Evolutionary conservation across 1,284 basidiomycete species (phyloP).

Genomic region (Polyporus tsugae): DNA sequence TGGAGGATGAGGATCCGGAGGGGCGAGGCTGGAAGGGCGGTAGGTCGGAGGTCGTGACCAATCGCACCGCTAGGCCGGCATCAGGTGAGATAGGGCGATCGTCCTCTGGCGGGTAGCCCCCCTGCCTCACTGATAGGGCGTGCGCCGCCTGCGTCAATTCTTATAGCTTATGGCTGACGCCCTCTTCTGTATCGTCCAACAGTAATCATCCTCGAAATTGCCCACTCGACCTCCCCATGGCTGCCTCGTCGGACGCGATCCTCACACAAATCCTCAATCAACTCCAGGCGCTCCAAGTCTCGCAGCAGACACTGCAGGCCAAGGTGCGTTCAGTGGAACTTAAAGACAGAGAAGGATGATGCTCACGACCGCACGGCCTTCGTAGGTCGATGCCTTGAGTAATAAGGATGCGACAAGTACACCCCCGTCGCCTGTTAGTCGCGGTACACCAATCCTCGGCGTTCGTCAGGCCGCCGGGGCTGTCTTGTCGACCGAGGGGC

Average conservation of each 20-base stretch:
- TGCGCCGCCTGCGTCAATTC: conserved; percentile 23
- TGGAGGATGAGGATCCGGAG: background rate
- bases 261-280: conserved; percentile 76
- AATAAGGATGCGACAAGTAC: conserved; percentile 35
- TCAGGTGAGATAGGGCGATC: conserved; percentile 36
- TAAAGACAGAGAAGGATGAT: background rate
- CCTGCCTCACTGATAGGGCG: conserved; percentile 35
- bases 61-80: conserved; percentile 31
- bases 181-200: conserved; percentile 24
- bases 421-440: conserved; percentile 36
- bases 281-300: conserved; percentile 72
- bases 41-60: background rate
- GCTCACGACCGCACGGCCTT: background rate
- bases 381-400: conserved; percentile 50
- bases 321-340: conserved; percentile 57
- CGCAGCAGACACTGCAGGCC: conserved; percentile 77
- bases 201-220: background rate
- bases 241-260: conserved; percentile 60
- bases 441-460: conserved; percentile 37
- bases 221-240: conserved; percentile 44
- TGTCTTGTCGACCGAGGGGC: conserved; percentile 32
- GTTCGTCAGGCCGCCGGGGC: conserved; percentile 32
- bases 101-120: conserved; percentile 17
- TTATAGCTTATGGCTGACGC: conserved; percentile 5
- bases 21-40: conserved; percentile 2